Conservation (phyloP, 305 asterid genomes). For the Fraxinus greggii region DNA sequence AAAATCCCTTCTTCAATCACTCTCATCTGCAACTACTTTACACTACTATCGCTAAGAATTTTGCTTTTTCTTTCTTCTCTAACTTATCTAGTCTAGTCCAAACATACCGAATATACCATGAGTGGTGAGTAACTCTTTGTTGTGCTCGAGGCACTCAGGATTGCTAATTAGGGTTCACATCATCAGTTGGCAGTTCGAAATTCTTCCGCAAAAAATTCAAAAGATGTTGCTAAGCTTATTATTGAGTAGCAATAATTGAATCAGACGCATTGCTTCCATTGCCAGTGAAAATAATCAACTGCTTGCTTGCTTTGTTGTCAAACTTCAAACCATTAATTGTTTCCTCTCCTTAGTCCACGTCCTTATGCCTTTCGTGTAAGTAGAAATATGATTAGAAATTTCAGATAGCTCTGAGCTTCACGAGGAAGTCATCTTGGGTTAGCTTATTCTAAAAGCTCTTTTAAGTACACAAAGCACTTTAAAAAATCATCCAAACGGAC, state of each 20-base stretch:
- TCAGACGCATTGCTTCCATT: neutral
- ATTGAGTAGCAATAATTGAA: neutral
- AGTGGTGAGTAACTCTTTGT: neutral
- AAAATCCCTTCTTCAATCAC: conserved; percentile 30
- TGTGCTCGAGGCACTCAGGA: neutral
- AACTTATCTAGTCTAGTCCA: neutral
- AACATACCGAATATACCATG: neutral
- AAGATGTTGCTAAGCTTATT: conserved; percentile 24
- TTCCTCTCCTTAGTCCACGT: neutral
- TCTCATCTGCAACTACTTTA: conserved; percentile 9
- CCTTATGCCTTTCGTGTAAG: neutral
- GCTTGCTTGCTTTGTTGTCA: neutral
- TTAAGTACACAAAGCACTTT: neutral
- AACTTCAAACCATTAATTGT: neutral
- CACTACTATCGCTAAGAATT: neutral
- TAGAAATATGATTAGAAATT: neutral
- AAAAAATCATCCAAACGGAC: neutral
- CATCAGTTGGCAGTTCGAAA: conserved; percentile 45
- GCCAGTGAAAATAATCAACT: neutral
- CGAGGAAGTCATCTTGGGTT: neutral
- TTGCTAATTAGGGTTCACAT: conserved; percentile 8
- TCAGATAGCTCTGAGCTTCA: neutral
- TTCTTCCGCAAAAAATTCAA: conserved; percentile 27
- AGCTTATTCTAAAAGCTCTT: neutral
- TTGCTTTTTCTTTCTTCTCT: neutral